These are phyloP conservation scores for Monilinia fructicola DNA, from an alignment of 2,329 filamentous ascomycete species.

Conservation along the genomic window DNA sequence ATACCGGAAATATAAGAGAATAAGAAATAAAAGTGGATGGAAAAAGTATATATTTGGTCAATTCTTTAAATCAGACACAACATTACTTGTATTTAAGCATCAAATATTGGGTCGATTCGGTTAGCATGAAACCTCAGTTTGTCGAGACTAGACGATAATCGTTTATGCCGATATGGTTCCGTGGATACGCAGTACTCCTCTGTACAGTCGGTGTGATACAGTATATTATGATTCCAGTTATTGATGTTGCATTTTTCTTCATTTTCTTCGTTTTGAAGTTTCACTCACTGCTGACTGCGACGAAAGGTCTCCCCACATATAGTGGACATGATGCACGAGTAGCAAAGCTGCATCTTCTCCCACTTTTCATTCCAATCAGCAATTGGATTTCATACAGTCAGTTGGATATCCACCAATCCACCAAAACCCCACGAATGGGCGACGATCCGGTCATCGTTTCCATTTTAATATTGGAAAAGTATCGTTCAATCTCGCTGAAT, in stretches of 20 bases:
- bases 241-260: conserved; percentile 14
- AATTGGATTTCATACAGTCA: neutral
- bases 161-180: neutral
- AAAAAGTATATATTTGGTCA: too few relatives aligned
- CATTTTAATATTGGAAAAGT: conserved; percentile 11
- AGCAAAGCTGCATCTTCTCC: conserved; percentile 12
- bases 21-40: too few relatives aligned
- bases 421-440: conserved; percentile 23
- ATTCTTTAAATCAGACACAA: too few relatives aligned
- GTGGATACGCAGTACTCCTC: neutral
- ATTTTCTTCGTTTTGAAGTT: conserved; percentile 5
- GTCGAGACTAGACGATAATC: neutral
- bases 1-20: too few relatives aligned
- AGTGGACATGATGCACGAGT: conserved; percentile 12
- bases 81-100: too few relatives aligned
- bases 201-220: conserved; percentile 14
- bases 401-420: conserved; percentile 10
- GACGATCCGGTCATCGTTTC: conserved; percentile 21
- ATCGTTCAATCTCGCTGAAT: conserved; percentile 13
- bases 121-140: too few relatives aligned
- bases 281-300: conserved; percentile 15
- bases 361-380: conserved; percentile 6
- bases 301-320: conserved; percentile 15
- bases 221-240: conserved; percentile 5
- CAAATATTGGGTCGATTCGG: too few relatives aligned